A percentile compares a stretch with the other conserved stretches of the same genome.
Evolutionary conservation across 495 filamentous ascomycete species (phyloP).

Genomic region (Penicillium atrosanguineum): DNA sequence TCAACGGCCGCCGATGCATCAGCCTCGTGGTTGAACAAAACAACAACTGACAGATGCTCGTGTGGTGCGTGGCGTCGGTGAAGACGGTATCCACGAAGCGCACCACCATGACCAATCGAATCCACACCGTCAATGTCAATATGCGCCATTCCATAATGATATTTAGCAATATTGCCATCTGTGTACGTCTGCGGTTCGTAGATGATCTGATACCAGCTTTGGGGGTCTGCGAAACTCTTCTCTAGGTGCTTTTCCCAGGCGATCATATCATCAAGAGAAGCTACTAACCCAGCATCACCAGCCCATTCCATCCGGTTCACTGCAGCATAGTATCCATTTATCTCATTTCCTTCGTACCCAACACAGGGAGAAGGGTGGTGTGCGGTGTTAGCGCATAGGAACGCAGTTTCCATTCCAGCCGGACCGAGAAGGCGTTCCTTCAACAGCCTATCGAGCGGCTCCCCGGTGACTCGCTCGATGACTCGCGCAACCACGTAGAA

Average conservation of each 20-base stretch:
- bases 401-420: slow-evolving; percentile 32
- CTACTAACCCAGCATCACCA: slow-evolving; percentile 35
- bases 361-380: slow-evolving; percentile 28
- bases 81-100: slow-evolving; percentile 32
- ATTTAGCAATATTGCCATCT: slow-evolving; percentile 22
- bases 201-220: slow-evolving; percentile 26
- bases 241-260: slow-evolving; percentile 32
- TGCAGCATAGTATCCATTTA: slow-evolving; percentile 16
- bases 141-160: slow-evolving; percentile 27
- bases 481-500: slow-evolving; percentile 30
- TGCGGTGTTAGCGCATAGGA: slow-evolving; percentile 26
- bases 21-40: slow-evolving; percentile 29
- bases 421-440: slow-evolving; percentile 25
- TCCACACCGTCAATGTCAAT: slow-evolving; percentile 10
- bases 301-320: slow-evolving; percentile 35
- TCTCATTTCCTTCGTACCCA: slow-evolving; percentile 33
- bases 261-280: slow-evolving; percentile 36
- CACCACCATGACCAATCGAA: slow-evolving; percentile 30
- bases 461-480: slow-evolving; percentile 25
- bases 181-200: slow-evolving; percentile 14
- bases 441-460: slow-evolving; percentile 24
- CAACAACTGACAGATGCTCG: slow-evolving; percentile 28
- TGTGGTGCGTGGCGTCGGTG: slow-evolving; percentile 25
- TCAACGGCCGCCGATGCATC: slow-evolving; percentile 13
- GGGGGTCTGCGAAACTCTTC: slow-evolving; percentile 13